Base-by-base conservation (phyloP, 805 yeast genomes). In the Starmerella stigmatis region DNA sequence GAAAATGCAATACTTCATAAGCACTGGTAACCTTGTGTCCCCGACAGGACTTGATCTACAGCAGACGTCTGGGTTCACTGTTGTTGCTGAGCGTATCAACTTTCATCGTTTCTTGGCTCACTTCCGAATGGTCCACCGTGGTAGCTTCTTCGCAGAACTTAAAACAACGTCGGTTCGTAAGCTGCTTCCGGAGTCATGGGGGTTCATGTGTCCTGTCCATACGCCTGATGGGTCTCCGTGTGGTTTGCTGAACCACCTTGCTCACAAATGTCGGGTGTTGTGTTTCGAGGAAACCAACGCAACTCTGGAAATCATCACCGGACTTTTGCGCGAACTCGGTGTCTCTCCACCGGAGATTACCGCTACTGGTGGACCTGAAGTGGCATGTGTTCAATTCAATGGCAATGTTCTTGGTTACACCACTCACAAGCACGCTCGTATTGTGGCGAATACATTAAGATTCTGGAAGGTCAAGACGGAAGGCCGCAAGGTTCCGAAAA, bases 221-320 rank as follows among this genome's bases (percentile, higher is more conserved):
- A 92, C 98, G 12, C 98, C 98, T 5, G 98, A 92, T 81, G 98
- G 98, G 57, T 83, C 97, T 42, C 98, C 98, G 17, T 92, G 98
- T 78, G 98, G 98, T 70, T 72, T 92, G 63, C 71, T 92, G 60
- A 92, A 92, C 67, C 98, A 92, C 73, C 79, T 92, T 69, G 81
- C 97, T 9, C 96, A 92, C 68, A 86, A 85, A 65, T 92, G 98
- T 73, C 72, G 74, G 57, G 82, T 92, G 49, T 77, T 95, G 6
- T 88, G 96, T 8, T 38, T 42, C 13, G 56, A 55, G 36, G 52
- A 50, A 19, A 42, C 51, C 9, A 17, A 43, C 11, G 47, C 50
- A 2, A 35, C 23, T 5, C 28, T 35, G 21, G 36, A 40, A 5
- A n/a, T 13, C 13, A 35, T 57, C n/a, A 30, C 50, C 9, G 63